Base-by-base conservation (phyloP, 176 grass and related monocot genomes). In the Phoenix dactylifera region DNA sequence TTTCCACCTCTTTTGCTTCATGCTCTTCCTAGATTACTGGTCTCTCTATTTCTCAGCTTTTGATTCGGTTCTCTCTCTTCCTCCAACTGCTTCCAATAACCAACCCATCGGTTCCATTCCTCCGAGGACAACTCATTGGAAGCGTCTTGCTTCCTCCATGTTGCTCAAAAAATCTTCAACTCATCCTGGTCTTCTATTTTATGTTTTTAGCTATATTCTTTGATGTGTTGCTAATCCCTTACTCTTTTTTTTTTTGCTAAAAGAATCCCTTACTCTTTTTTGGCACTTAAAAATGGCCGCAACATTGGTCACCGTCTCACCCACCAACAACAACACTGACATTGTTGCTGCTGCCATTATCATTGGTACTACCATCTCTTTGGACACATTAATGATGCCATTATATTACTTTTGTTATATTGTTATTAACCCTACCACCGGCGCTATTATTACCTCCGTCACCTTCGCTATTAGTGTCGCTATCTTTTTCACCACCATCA, bases 201-300 rank as follows among this genome's bases (percentile, higher is more conserved):
- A 0, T 90, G 77, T 4, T 87, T 96, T 77, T 96, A 85, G 44
- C 80, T 96, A 67, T 88, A 87, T 51, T 82, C 60, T 74, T 89
- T 6, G 90, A 69, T 65, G 88, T 96, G 57, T 65, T 78, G 0
- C 71, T 53, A 7, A 90, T 96, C 51, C 87, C 83, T 18, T 87
- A 80, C 57, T 87, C 80, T 54, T 90, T 67, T 54, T 96, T 87
- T 87, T 77, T 54, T 90, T 67, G 20, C 20, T 20, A 20, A 20
- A 20, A 20, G n/a, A 20, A 20, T 20, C 20, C 20, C 20, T 20
- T 20, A 28, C 5, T 87, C 80, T 54, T 90, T 67, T 54, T 96
- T 87, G 0, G 80, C 60, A 22, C 44, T 90, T 16, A 85, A 59
- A 6, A 90, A 65, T 17, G 86, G 72, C 0, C 65, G 83, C 4